A percentile compares a stretch with the other conserved stretches of the same genome.
Evolutionary conservation across 2,329 filamentous ascomycete species (phyloP).

Genomic region (Zymoseptoria pseudotritici): DNA sequence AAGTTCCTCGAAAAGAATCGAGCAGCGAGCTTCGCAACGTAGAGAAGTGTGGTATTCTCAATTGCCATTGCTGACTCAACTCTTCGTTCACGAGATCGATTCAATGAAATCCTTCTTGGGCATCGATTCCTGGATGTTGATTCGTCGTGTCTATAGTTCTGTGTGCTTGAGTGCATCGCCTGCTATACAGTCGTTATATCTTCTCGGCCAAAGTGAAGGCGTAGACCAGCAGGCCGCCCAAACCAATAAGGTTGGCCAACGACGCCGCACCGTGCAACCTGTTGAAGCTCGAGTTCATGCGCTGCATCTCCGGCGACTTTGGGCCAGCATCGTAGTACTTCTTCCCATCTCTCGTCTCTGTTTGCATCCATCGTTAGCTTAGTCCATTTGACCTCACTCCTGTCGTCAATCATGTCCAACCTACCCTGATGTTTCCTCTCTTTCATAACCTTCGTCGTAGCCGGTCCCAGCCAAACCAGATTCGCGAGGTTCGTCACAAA

Average conservation of each 20-base stretch:
- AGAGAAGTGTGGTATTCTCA: background rate
- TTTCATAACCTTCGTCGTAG: constrained; percentile 66
- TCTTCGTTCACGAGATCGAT: background rate
- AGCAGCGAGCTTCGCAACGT: background rate
- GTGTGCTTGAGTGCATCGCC: background rate
- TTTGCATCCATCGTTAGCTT: constrained; percentile 1
- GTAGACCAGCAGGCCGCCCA: constrained; percentile 67
- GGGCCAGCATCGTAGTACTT: constrained; percentile 71
- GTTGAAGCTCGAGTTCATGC: constrained; percentile 70
- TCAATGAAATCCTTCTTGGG: background rate
- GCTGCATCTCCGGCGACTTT: constrained; percentile 77
- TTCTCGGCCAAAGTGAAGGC: constrained; percentile 64
- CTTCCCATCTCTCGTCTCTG: constrained; percentile 81
- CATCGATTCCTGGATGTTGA: background rate
- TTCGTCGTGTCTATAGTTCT: background rate
- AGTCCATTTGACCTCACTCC: background rate
- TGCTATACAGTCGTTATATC: constrained; percentile 31
- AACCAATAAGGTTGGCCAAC: constrained; percentile 65
- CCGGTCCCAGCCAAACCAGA: constrained; percentile 62
- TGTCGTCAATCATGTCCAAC: constrained; percentile 18
- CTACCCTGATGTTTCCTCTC: constrained; percentile 71
- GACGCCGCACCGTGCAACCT: constrained; percentile 75
- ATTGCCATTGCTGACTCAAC: background rate
- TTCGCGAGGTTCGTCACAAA: constrained; percentile 67
- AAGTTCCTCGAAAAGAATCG: background rate